Conservation (phyloP, 352 stramenopile species). For the Phytopythium montanum region DNA sequence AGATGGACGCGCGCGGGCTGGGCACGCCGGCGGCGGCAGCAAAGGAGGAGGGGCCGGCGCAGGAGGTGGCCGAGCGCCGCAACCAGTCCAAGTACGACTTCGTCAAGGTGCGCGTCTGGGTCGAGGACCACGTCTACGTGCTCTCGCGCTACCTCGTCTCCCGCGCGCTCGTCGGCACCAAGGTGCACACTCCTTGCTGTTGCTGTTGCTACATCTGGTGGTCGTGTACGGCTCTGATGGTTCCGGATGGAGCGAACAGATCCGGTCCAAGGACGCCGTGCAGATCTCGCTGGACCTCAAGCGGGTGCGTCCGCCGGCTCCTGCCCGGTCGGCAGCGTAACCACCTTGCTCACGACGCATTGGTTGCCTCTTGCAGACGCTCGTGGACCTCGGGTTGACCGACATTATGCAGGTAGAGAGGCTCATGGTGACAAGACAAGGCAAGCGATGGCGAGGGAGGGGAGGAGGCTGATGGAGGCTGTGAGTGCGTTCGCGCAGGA, state of each 20-base stretch:
- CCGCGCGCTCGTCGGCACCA: slow-evolving; percentile 79
- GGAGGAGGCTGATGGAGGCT: neutral
- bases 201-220: neutral
- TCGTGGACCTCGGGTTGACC: slow-evolving; percentile 81
- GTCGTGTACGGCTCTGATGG: neutral
- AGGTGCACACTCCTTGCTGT: slow-evolving; percentile 26
- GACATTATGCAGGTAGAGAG: slow-evolving; percentile 70
- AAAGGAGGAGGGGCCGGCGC: slow-evolving; percentile 29
- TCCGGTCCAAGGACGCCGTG: slow-evolving; percentile 80
- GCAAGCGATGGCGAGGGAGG: no score
- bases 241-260: slow-evolving; percentile 26
- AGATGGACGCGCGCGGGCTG: slow-evolving; percentile 29
- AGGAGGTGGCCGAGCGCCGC: slow-evolving; percentile 61
- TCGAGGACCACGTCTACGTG: slow-evolving; percentile 88
- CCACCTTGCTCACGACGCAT: neutral
- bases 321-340: neutral
- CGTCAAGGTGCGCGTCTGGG: slow-evolving; percentile 88
- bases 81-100: slow-evolving; percentile 92
- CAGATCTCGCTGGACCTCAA: slow-evolving; percentile 89
- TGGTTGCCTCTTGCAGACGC: slow-evolving; percentile 35
- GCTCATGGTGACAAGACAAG: no score
- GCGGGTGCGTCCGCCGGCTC: slow-evolving; percentile 32
- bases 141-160: slow-evolving; percentile 84
- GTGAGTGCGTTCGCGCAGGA: slow-evolving; percentile 33
- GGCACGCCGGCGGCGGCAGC: slow-evolving; percentile 28